Base-by-base conservation (phyloP, 2,329 filamentous ascomycete genomes). In the Colletotrichum agaves region DNA sequence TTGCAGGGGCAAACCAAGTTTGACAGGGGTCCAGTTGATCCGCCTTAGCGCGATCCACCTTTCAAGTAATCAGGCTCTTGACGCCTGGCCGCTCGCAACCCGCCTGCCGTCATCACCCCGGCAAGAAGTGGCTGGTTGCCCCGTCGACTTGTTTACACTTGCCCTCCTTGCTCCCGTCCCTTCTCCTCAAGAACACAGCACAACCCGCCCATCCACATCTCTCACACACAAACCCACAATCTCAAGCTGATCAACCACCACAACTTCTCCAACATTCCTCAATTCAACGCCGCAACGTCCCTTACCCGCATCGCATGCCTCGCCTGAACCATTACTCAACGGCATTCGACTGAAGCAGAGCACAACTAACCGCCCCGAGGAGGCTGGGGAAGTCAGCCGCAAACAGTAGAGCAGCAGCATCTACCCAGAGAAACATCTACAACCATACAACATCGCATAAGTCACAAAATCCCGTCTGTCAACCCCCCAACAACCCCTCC, bases 111-210 rank as follows among this genome's bases (percentile, higher is more conserved):
- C 66, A 69, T 69, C 66, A 69, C 66, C 66, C 66, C 63, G 56
- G 66, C 61, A 66, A 67, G 56, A 69, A 67, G 66, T 69, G 66
- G 66, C 66, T 69, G 52, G 72, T 73, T 73, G 72, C 72, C 70
- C 70, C 53, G 71, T 69, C 72, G 70, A 73, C 72, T 69, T 73
- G 72, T 73, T 73, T 73, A 73, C 72, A 63, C 63, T 62, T 65
- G 66, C 62, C 50, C 66, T 67, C 63, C 63, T 62, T 69, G 56
- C 62, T 62, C 63, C 66, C 62, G 56, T 58, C 49, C 62, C 58
- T 49, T 63, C 63, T 67, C 63, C 66, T 69, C 66, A 69, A 69
- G 66, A 69, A 69, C 56, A 63, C 52, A 65, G 62, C 56, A 69
- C 66, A 65, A 69, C 66, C 66, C 66, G 63, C 66, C 66, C 66